Conservation (phyloP, 345 rosid species). For the Cochlearia excelsa region DNA sequence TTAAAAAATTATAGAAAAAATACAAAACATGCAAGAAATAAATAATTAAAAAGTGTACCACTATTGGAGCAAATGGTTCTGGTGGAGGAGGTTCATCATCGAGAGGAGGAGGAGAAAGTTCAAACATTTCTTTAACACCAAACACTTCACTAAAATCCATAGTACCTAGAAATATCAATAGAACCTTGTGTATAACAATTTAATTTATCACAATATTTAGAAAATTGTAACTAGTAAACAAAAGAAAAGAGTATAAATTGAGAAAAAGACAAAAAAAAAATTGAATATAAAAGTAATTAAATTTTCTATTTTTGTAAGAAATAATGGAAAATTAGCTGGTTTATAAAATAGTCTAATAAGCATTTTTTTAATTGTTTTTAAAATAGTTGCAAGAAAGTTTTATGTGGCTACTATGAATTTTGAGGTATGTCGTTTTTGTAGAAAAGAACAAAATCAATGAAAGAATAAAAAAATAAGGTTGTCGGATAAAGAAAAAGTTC, state of each 20-base stretch:
- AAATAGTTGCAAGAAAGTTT: background rate
- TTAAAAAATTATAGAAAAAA: background rate
- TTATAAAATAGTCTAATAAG: background rate
- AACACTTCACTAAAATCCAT: conserved; percentile 7
- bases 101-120: conserved; percentile 10
- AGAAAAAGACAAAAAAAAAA: too few relatives aligned
- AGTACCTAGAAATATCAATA: background rate
- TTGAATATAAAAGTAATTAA: too few relatives aligned
- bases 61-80: background rate
- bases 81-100: background rate
- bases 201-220: too few relatives aligned
- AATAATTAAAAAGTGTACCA: conserved; percentile 1
- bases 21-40: background rate
- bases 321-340: conserved; percentile 1
- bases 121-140: background rate
- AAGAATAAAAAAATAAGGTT: too few relatives aligned
- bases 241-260: too few relatives aligned
- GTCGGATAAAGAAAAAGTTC: background rate
- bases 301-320: background rate
- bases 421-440: background rate
- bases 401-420: background rate
- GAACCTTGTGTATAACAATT: too few relatives aligned
- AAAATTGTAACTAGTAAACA: too few relatives aligned
- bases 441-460: too few relatives aligned
- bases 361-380: background rate